Evolutionary conservation across 768 basidiomycete species (phyloP), one percentile per base, ranked within the genome.

Genomic region (Lactarius pseudohatsudake): DNA sequence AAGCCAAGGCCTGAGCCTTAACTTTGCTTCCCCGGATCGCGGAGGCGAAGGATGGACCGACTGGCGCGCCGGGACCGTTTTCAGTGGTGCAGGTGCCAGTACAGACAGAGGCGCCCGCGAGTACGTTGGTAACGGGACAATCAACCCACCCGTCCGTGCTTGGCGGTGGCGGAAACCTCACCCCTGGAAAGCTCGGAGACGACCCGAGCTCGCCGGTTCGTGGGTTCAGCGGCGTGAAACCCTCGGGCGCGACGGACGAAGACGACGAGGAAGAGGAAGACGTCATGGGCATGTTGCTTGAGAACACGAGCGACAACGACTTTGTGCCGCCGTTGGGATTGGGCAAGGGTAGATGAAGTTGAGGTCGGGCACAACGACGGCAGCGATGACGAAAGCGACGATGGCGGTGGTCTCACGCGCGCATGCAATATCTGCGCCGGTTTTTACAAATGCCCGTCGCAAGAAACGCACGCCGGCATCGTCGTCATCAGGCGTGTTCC

Each of bases 121-220:
- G 36, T 57, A 64, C 16, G 43, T 38, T 9, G 69, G 69, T 1
- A 53, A 68, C 7, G 66, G 69, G 13, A 70, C 69, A 43, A 70
- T 70, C 26, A 66, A 65, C 43, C 69, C 69, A 1, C 43, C 69
- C 69, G 1, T 64, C 69, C 4, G 38, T 70, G 2, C 69, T 70
- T 7, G 61, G 63, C 26, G 56, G 66, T 1, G 50, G 50, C 61
- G 53, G 36, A 20, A 55, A n/a, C 32, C 45, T 15, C n/a, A 57
- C 59, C 36, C 64, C 64, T 7, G 15, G 47, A n/a, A 66, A 62
- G 45, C 15, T 57, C 36, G 45, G 16, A 13, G 50, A 15, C 22
- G 6, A 50, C 13, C 2, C 5, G 5, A 26, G 13, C 50, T 15
- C 50, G 13, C 22, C 50, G 4, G 6, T 26, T 15, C 32, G n/a